Evolutionary conservation across 306 rosid genomes (phyloP).

Genomic region (Ammopiptanthus mongolicus): DNA sequence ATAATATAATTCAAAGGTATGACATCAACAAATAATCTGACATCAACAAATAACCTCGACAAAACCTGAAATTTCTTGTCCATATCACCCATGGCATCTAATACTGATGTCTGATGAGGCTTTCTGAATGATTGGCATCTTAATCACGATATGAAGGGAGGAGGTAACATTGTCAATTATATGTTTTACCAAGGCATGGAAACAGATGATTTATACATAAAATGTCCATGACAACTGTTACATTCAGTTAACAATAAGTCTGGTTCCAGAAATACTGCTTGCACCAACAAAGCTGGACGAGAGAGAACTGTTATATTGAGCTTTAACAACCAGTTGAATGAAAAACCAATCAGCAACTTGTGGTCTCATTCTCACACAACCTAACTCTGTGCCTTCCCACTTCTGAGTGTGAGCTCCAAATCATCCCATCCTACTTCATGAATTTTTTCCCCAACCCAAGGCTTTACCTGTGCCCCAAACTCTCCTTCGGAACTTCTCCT

Average conservation of each 20-base stretch:
- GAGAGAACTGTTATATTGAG: not conserved
- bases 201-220: slow-evolving; percentile 11
- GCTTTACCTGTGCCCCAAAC: slow-evolving; percentile 64
- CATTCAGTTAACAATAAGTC: not conserved
- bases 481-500: slow-evolving; percentile 43
- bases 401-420: slow-evolving; percentile 87
- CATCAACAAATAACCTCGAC: slow-evolving; percentile 6
- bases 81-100: slow-evolving; percentile 6
- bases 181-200: slow-evolving; percentile 1
- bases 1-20: not conserved
- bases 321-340: slow-evolving; percentile 29
- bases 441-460: slow-evolving; percentile 89
- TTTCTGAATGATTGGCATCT: slow-evolving; percentile 3
- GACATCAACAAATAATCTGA: slow-evolving; percentile 19
- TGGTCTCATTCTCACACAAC: slow-evolving; percentile 6
- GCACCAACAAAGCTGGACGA: not conserved
- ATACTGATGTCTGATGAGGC: not conserved
- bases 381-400: slow-evolving; percentile 48
- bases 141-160: not conserved
- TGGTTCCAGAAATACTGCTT: slow-evolving; percentile 19
- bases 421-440: slow-evolving; percentile 83
- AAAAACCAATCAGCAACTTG: slow-evolving; percentile 28
- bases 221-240: not conserved
- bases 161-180: not conserved
- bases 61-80: not conserved